These are phyloP conservation scores for Spergularia bocconei DNA, from an alignment of 148 eudicot species.

Conservation along the genomic window DNA sequence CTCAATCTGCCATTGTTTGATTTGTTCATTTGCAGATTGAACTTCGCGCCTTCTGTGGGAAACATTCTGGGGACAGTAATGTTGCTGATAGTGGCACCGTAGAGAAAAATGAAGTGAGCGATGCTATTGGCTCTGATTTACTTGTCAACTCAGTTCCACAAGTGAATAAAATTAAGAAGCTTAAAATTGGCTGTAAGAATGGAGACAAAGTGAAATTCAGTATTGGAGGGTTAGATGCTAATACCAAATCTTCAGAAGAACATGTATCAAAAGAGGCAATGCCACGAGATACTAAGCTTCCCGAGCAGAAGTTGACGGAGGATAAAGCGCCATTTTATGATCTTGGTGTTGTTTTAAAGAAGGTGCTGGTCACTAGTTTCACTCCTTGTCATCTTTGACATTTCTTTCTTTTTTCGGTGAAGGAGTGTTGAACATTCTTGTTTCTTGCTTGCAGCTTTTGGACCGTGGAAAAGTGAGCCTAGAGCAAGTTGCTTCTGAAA, in stretches of 20 bases:
- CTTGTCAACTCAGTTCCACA: slow-evolving; percentile 24
- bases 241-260: slow-evolving; percentile 33
- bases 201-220: slow-evolving; percentile 48
- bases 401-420: neutral
- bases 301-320: neutral
- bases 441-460: slow-evolving; percentile 47
- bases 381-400: neutral
- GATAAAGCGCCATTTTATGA: slow-evolving; percentile 28
- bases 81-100: slow-evolving; percentile 20
- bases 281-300: slow-evolving; percentile 23
- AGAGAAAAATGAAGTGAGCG: slow-evolving; percentile 31
- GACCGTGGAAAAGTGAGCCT: slow-evolving; percentile 68
- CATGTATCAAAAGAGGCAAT: slow-evolving; percentile 26
- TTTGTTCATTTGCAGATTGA: slow-evolving; percentile 54
- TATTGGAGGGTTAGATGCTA: slow-evolving; percentile 30
- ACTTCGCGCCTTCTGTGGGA: slow-evolving; percentile 79
- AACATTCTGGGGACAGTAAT: slow-evolving; percentile 60
- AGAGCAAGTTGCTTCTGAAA: slow-evolving; percentile 65
- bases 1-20: neutral
- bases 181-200: slow-evolving; percentile 48
- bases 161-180: slow-evolving; percentile 40
- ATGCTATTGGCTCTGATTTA: slow-evolving; percentile 34
- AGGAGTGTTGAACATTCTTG: slow-evolving; percentile 1
- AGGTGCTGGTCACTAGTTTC: slow-evolving; percentile 45
- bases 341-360: slow-evolving; percentile 52